Evolutionary conservation across 1,284 basidiomycete species (phyloP).

Genomic region (Phlebopus sp.): DNA sequence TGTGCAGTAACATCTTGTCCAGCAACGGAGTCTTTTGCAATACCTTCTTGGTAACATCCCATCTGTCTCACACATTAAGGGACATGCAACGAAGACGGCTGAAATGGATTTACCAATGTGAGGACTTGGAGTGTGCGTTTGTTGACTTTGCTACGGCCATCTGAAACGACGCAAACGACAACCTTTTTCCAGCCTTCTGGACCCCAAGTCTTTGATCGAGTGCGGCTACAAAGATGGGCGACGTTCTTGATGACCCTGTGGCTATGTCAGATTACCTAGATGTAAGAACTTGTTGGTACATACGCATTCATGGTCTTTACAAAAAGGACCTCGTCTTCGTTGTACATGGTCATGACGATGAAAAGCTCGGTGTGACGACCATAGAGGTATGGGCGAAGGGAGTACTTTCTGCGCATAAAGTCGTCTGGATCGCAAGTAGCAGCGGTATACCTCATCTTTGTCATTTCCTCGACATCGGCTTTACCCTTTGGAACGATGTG

Average conservation of each 20-base stretch:
- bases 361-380: constrained; percentile 89
- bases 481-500: constrained; percentile 71
- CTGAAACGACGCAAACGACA: constrained; percentile 90
- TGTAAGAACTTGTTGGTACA: constrained; percentile 28
- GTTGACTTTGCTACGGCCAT: constrained; percentile 89
- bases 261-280: constrained; percentile 9
- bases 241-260: constrained; percentile 85
- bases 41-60: constrained; percentile 95
- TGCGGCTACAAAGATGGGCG: constrained; percentile 78
- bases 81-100: background rate
- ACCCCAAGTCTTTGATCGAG: constrained; percentile 90
- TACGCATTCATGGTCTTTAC: constrained; percentile 85
- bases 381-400: constrained; percentile 81
- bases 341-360: constrained; percentile 96
- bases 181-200: constrained; percentile 94
- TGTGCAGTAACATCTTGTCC: constrained; percentile 94
- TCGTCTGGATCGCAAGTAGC: constrained; percentile 94
- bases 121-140: constrained; percentile 83
- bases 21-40: constrained; percentile 89
- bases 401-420: constrained; percentile 76
- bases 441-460: constrained; percentile 87
- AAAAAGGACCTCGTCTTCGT: constrained; percentile 89
- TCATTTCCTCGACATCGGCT: constrained; percentile 70
- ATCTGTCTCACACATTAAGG: constrained; percentile 48
- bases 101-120: constrained; percentile 47